These are phyloP conservation scores for Nicotiana knightiana DNA, from an alignment of 257 asterid species.

Conservation along the genomic window DNA sequence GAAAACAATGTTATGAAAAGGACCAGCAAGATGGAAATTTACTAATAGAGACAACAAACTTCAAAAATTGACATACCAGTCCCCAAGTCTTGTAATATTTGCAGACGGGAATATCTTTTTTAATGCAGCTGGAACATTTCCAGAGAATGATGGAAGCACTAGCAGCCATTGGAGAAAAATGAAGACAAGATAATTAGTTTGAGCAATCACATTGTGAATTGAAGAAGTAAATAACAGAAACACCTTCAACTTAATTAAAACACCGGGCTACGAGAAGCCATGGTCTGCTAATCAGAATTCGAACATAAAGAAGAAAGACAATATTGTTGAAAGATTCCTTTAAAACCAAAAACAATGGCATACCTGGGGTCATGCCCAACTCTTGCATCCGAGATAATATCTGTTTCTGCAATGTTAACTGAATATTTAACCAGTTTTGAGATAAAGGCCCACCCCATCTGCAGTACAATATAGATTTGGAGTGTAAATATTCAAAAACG, in stretches of 20 bases:
- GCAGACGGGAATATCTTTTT: slow-evolving; percentile 74
- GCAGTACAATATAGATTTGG: slow-evolving; percentile 18
- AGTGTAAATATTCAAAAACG: background rate
- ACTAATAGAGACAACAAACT: no score
- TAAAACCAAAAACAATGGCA: slow-evolving; percentile 5
- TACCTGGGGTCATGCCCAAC: slow-evolving; percentile 99
- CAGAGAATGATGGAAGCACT: slow-evolving; percentile 99
- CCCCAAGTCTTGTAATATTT: slow-evolving; percentile 83
- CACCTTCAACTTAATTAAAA: background rate
- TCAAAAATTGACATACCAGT: slow-evolving; percentile 54
- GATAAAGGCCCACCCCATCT: slow-evolving; percentile 99
- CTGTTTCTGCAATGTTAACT: slow-evolving; percentile 70
- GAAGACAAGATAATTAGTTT: background rate
- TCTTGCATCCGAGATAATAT: slow-evolving; percentile 81
- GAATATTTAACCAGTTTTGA: slow-evolving; percentile 78
- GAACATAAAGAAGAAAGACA: background rate
- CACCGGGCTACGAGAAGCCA: background rate
- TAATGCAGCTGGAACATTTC: slow-evolving; percentile 92
- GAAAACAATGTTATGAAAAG: slow-evolving; percentile 2
- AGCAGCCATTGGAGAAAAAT: slow-evolving; percentile 10
- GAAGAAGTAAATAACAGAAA: slow-evolving; percentile 6
- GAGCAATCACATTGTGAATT: background rate
- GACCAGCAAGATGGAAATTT: background rate
- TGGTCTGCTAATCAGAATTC: background rate
- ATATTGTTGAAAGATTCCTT: background rate